Evolutionary conservation across 495 filamentous ascomycete genomes (phyloP).

Genomic region (Penicillium goetzii): DNA sequence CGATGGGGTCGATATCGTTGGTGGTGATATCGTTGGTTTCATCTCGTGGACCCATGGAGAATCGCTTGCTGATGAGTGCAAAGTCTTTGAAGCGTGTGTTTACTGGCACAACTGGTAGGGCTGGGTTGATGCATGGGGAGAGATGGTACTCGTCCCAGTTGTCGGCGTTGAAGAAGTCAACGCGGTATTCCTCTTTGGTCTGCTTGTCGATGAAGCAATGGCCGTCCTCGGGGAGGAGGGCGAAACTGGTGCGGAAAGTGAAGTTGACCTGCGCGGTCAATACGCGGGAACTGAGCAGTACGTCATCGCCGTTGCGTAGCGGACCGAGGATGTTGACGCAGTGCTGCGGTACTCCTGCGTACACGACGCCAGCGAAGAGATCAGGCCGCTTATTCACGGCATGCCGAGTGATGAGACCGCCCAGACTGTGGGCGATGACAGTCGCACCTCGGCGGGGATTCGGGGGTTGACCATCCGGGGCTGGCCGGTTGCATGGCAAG

Average conservation of each 20-base stretch:
- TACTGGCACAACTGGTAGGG: conserved; percentile 51
- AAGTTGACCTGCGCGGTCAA: conserved; percentile 96
- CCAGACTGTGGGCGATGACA: conserved; percentile 88
- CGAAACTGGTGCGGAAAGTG: conserved; percentile 82
- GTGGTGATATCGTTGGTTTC: conserved; percentile 26
- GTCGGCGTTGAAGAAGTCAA: conserved; percentile 83
- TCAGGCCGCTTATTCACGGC: conserved; percentile 87
- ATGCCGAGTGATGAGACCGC: conserved; percentile 87
- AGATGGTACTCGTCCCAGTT: conserved; percentile 80
- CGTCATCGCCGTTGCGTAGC: conserved; percentile 86
- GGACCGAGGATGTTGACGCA: conserved; percentile 93
- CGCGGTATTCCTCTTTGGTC: conserved; percentile 75
- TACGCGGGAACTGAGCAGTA: conserved; percentile 85
- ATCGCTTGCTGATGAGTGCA: conserved; percentile 43
- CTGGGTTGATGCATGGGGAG: conserved; percentile 73
- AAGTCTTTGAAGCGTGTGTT: conserved; percentile 49
- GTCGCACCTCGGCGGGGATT: conserved; percentile 61
- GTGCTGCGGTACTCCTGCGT: conserved; percentile 80
- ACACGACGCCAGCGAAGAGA: conserved; percentile 84
- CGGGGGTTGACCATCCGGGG: conserved; percentile 7
- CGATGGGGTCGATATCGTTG: conserved; percentile 17
- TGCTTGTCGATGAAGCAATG: conserved; percentile 84
- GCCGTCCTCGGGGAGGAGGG: conserved; percentile 85
- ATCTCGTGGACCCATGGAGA: conserved; percentile 38
- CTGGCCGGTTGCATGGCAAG: conserved; percentile 67